A percentile compares a stretch with the other conserved stretches of the same genome.
These are phyloP conservation scores for Danielia reshetovae DNA, from an alignment of 805 yeast genomes.

Conservation along the genomic window DNA sequence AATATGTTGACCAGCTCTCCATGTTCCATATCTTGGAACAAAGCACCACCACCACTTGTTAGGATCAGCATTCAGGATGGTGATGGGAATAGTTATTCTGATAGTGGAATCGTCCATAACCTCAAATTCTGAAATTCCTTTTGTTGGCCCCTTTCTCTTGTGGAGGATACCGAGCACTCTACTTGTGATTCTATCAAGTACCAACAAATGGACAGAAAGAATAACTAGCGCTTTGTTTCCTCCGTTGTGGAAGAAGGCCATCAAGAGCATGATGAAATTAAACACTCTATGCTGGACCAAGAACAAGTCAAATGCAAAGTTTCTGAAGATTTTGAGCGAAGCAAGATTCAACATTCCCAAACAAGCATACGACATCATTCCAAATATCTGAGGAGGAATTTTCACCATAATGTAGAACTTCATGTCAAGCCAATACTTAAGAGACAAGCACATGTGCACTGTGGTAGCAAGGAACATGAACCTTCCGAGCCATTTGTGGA, in stretches of 20 bases:
- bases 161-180: slow-evolving; percentile 31
- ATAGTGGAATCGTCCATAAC: slow-evolving; percentile 40
- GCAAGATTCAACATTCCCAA: slow-evolving; percentile 35
- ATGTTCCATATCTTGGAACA: slow-evolving; percentile 35
- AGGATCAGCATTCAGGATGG: slow-evolving; percentile 13
- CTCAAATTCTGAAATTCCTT: slow-evolving; percentile 35
- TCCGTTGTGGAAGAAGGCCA: slow-evolving; percentile 40
- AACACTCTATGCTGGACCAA: slow-evolving; percentile 41
- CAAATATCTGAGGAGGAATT: slow-evolving; percentile 51
- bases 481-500: slow-evolving; percentile 46
- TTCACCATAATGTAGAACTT: slow-evolving; percentile 35
- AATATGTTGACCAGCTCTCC: slow-evolving; percentile 49
- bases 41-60: slow-evolving; percentile 24
- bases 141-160: slow-evolving; percentile 32
- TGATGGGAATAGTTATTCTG: slow-evolving; percentile 35
- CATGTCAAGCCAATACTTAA: slow-evolving; percentile 39
- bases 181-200: slow-evolving; percentile 35
- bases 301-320: slow-evolving; percentile 40
- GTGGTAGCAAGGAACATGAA: slow-evolving; percentile 32
- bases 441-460: slow-evolving; percentile 31
- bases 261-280: slow-evolving; percentile 39
- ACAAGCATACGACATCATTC: slow-evolving; percentile 40
- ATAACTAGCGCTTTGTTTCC: slow-evolving; percentile 31
- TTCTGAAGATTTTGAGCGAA: slow-evolving; percentile 32
- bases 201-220: slow-evolving; percentile 41